Percentiles rank a stretch among this genome's conserved stretches.
phyloP scores from a whole-genome alignment of 163 green algal genomes.

The Botryococcus braunii region DNA sequence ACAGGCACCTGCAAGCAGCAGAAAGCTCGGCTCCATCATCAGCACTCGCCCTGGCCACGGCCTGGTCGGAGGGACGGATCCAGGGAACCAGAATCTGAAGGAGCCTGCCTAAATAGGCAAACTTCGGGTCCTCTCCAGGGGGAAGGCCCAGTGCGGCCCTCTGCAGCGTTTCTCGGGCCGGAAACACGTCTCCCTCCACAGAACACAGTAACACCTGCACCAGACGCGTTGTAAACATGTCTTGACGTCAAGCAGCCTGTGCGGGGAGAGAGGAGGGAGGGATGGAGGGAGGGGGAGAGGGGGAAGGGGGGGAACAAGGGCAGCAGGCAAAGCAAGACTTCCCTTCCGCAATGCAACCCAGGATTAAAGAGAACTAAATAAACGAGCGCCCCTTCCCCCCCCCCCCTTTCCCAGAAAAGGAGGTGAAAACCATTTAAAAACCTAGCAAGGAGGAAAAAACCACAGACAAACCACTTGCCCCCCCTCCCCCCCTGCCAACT shows the following conservation, averaged over 20 bases:
- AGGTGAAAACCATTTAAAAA: too few species aligned
- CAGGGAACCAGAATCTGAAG: constrained; percentile 33
- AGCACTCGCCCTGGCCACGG: constrained; percentile 19
- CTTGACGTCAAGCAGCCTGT: neutral
- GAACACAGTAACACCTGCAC: constrained; percentile 28
- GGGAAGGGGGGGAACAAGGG: too few species aligned
- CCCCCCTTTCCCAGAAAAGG: too few species aligned
- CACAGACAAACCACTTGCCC: too few species aligned
- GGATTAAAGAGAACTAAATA: too few species aligned
- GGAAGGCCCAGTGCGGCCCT: constrained; percentile 10
- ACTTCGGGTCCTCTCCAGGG: constrained; percentile 2
- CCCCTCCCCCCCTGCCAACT: too few species aligned
- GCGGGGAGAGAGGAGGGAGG: too few species aligned
- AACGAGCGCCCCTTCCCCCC: too few species aligned
- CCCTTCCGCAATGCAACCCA: too few species aligned
- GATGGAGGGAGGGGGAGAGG: too few species aligned
- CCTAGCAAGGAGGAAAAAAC: too few species aligned
- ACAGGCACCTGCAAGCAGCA: constrained; percentile 50
- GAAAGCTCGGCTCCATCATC: constrained; percentile 37
- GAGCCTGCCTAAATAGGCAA: constrained; percentile 24
- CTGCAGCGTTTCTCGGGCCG: constrained; percentile 13
- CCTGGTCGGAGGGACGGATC: constrained; percentile 14
- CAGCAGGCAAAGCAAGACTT: too few species aligned
- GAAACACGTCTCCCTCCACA: constrained; percentile 49
- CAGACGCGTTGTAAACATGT: neutral